Evolutionary conservation across 169 alveolate species (phyloP).

Genomic region (Neospora caninum): DNA sequence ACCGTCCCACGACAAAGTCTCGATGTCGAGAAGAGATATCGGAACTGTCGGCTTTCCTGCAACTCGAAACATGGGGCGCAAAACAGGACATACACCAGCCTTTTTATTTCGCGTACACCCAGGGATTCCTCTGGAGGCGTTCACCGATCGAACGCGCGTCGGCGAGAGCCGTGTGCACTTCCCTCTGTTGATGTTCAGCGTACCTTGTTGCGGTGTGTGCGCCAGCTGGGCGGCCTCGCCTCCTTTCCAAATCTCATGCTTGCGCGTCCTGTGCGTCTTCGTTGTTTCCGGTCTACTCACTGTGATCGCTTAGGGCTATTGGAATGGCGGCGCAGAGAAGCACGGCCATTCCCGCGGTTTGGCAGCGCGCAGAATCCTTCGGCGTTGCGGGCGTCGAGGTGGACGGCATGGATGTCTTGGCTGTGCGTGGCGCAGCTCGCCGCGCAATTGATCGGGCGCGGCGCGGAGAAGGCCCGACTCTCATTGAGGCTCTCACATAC

Average conservation of each 20-base stretch:
- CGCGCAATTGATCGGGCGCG: slow-evolving; percentile 75
- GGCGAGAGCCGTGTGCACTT: too few species aligned
- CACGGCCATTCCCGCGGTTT: slow-evolving; percentile 71
- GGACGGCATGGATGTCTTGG: slow-evolving; percentile 80
- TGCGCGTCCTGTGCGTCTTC: not conserved
- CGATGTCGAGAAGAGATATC: too few species aligned
- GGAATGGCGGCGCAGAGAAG: slow-evolving; percentile 80
- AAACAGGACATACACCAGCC: too few species aligned
- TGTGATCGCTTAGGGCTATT: slow-evolving; percentile 70
- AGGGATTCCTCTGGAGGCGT: too few species aligned
- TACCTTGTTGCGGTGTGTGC: too few species aligned
- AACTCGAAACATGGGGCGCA: too few species aligned
- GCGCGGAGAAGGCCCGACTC: slow-evolving; percentile 76
- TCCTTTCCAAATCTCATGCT: not conserved
- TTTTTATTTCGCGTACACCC: too few species aligned
- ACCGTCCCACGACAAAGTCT: too few species aligned
- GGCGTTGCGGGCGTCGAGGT: slow-evolving; percentile 75
- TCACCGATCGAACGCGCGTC: too few species aligned
- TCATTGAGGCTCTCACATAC: slow-evolving; percentile 80
- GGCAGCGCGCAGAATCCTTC: slow-evolving; percentile 73
- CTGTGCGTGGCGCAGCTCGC: slow-evolving; percentile 73
- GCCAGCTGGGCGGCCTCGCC: too few species aligned
- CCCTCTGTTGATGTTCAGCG: too few species aligned
- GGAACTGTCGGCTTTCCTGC: too few species aligned
- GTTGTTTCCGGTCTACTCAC: not conserved